Evolutionary conservation across 2,329 filamentous ascomycete species (phyloP).

Genomic region (Phialophora expanda): DNA sequence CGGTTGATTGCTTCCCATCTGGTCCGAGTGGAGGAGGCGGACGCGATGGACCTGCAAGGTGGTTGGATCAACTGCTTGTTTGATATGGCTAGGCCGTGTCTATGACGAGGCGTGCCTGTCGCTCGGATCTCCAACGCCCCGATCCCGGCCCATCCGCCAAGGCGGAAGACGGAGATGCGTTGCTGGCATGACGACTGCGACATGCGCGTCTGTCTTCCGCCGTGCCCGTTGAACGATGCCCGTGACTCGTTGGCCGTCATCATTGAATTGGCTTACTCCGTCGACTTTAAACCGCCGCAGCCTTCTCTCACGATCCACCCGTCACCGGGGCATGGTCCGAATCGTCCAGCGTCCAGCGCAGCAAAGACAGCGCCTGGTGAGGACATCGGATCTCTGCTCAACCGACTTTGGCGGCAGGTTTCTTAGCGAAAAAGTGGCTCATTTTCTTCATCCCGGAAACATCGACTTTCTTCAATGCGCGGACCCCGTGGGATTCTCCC

Average conservation of each 20-base stretch:
- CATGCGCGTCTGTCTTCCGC: not conserved
- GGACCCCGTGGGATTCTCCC: conserved; percentile 74
- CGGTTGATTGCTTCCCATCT: not conserved
- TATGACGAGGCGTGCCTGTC: conserved; percentile 6
- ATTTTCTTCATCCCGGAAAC: conserved; percentile 95
- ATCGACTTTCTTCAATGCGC: conserved; percentile 86
- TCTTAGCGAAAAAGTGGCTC: conserved; percentile 88
- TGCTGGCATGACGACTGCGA: not conserved
- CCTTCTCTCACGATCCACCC: not conserved
- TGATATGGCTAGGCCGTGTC: conserved; percentile 7
- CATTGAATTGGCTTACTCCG: not conserved
- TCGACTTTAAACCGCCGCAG: not conserved
- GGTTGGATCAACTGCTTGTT: conserved; percentile 10
- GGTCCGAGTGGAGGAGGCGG: not conserved
- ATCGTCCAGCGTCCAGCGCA: not conserved
- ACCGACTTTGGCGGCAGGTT: conserved; percentile 35
- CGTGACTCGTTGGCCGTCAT: not conserved
- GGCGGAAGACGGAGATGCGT: not conserved
- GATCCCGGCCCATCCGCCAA: not conserved
- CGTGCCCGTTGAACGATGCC: not conserved
- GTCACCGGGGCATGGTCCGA: not conserved
- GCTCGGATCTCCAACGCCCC: conserved; percentile 1
- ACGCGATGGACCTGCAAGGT: conserved; percentile 1
- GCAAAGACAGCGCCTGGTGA: not conserved
- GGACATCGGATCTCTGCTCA: not conserved